A percentile compares a stretch with the other conserved stretches of the same genome.
phyloP scores from a whole-genome alignment of 75 land plant species.

The Pinus tabuliformis region DNA sequence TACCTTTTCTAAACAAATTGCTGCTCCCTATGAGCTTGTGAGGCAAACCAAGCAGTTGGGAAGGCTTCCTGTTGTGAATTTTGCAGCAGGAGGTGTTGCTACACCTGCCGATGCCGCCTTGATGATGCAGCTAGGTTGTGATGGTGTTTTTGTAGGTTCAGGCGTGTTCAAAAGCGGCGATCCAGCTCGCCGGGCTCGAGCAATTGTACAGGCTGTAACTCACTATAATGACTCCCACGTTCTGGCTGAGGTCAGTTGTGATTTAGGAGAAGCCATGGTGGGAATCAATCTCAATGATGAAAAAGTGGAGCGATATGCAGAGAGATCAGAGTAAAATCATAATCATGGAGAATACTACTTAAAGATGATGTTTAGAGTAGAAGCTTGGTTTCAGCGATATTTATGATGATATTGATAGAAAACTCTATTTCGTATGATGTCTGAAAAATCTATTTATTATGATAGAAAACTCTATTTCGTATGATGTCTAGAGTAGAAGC shows the following conservation, averaged over 20 bases:
- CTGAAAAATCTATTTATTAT: too few relatives aligned
- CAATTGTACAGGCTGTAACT: constrained; percentile 73
- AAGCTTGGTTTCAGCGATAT: too few relatives aligned
- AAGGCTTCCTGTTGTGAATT: constrained; percentile 80
- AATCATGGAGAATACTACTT: too few relatives aligned
- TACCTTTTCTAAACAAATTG: constrained; percentile 60
- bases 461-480: too few relatives aligned
- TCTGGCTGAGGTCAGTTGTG: constrained; percentile 65
- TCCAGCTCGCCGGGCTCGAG: constrained; percentile 65
- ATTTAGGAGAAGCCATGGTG: constrained; percentile 81
- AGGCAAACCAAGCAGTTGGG: constrained; percentile 97
- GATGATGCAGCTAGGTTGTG: constrained; percentile 98
- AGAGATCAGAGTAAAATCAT: constrained; percentile 52
- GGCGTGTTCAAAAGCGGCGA: constrained; percentile 95
- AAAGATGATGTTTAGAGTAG: too few relatives aligned
- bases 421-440: too few relatives aligned
- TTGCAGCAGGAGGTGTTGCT: constrained; percentile 86
- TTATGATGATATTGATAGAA: too few relatives aligned
- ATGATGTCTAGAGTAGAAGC: too few relatives aligned
- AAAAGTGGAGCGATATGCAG: constrained; percentile 81
- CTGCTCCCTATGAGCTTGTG: constrained; percentile 82
- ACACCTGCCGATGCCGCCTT: constrained; percentile 91
- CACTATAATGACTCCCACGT: constrained; percentile 70
- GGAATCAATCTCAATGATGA: constrained; percentile 81
- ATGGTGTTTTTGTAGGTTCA: constrained; percentile 93